Conservation (phyloP, 805 yeast species). For the Zygotorulaspora florentina region DNA sequence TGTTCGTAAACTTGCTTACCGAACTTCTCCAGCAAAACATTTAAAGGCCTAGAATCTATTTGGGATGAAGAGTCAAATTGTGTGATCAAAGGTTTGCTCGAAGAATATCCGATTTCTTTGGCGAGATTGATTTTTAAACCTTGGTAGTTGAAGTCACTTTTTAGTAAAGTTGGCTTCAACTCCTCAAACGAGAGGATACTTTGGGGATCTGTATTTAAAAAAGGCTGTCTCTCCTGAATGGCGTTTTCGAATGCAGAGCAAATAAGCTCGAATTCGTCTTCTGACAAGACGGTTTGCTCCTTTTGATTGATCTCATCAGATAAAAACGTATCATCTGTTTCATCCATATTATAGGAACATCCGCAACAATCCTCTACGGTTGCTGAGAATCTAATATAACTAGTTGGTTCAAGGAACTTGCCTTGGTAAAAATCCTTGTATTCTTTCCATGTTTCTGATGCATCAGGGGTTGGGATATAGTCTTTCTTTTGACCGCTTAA, state of each 20-base stretch:
- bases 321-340: constrained; percentile 71
- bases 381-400: constrained; percentile 84
- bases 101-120: constrained; percentile 46
- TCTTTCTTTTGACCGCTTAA: constrained; percentile 42
- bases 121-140: constrained; percentile 56
- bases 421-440: constrained; percentile 68
- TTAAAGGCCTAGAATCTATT: constrained; percentile 42
- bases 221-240: constrained; percentile 82
- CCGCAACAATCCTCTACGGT: constrained; percentile 96
- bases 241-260: constrained; percentile 70
- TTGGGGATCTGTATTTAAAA: constrained; percentile 75
- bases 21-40: constrained; percentile 48
- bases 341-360: constrained; percentile 84
- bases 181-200: constrained; percentile 70
- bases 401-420: constrained; percentile 63
- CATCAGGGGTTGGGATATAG: constrained; percentile 96
- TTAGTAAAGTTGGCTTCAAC: constrained; percentile 48
- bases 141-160: constrained; percentile 40
- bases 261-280: constrained; percentile 80
- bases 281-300: constrained; percentile 45
- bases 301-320: constrained; percentile 38
- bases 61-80: constrained; percentile 43
- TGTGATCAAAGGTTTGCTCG: constrained; percentile 50
- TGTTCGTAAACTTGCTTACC: constrained; percentile 72
- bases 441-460: constrained; percentile 76